Percentiles rank a stretch among this genome's conserved stretches.
Evolutionary conservation across 257 asterid genomes (phyloP).

Genomic region (Plantago ovata): DNA sequence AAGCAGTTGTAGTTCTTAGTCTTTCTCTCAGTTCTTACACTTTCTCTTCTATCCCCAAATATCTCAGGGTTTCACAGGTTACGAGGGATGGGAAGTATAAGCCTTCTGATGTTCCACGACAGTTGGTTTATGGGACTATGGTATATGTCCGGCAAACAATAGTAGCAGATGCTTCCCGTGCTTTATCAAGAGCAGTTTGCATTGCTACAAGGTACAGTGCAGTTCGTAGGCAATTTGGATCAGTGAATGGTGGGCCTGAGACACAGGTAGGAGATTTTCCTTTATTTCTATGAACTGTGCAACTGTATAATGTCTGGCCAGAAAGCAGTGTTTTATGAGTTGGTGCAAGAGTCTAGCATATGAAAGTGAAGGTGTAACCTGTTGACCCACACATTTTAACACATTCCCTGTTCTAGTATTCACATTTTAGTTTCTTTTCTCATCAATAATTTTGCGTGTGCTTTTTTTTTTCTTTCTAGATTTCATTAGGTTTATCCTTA

Average conservation of each 20-base stretch:
- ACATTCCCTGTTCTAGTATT: neutral
- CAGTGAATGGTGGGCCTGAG: constrained; percentile 88
- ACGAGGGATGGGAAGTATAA: constrained; percentile 80
- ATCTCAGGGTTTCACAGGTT: constrained; percentile 81
- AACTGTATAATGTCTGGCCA: neutral
- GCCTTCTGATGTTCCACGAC: constrained; percentile 85
- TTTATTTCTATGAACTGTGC: neutral
- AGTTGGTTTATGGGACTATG: constrained; percentile 93
- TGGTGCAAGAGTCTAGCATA: constrained; percentile 17
- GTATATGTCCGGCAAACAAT: constrained; percentile 83
- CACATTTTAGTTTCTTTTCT: no score
- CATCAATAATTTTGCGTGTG: no score
- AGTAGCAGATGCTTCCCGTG: constrained; percentile 88
- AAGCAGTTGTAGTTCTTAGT: no score
- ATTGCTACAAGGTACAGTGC: constrained; percentile 97
- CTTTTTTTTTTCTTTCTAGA: no score
- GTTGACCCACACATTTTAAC: constrained; percentile 1
- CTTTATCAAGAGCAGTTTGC: constrained; percentile 88
- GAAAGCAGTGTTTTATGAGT: constrained; percentile 2
- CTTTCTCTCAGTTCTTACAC: no score
- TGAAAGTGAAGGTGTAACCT: constrained; percentile 8
- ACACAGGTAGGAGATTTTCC: constrained; percentile 69
- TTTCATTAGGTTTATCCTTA: no score
- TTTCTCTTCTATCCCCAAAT: no score
- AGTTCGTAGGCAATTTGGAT: constrained; percentile 93